Evolutionary conservation across 202 grass and related monocot genomes (phyloP), one percentile per base, ranked within the genome.

Genomic region (Zizania palustris): DNA sequence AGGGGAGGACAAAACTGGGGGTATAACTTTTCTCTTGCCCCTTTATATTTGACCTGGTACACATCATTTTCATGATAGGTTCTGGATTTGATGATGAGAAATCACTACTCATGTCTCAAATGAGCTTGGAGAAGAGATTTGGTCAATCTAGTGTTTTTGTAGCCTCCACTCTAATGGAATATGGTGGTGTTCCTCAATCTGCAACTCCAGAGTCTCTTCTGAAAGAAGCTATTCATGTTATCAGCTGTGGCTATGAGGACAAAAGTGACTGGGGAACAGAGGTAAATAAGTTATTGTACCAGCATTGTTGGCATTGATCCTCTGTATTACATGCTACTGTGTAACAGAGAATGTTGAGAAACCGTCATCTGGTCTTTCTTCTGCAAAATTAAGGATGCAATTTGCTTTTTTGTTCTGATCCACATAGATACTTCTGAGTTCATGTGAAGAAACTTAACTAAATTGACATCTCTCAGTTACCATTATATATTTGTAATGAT

Each of bases 141-240:
- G 96, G 96, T 14, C 92, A 99, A 65, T 99, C 96, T 0, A 80
- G 74, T 63, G 92, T 88, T 46, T 99, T 99, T 82, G 90, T 99
- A 76, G 92, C 96, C 67, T 99, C 96, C 20, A 99, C 96, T 64
- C 75, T 99, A 67, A 99, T 99, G 96, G 92, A 96, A 85, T 86
- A 93, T 82, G 96, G 96, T 56, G 96, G 96, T 22, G 92, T 99
- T 87, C 96, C 96, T 89, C 96, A 96, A 62, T 99, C 96, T 8
- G 86, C 96, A 76, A 99, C 89, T 79, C 96, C 92, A 33, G 96
- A 96, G 62, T 96, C 90, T 79, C 96, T 99, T 84, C 55, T 99
- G 72, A 99, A 99, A 80, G 96, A 99, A 93, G 96, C 96, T 67
- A 99, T 99, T 61, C 96, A 99, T 90, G 96, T 99, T 55, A 99